Conservation (phyloP, 371 early-diverging fungal genomes). For the Rhizomucor pusillus region DNA sequence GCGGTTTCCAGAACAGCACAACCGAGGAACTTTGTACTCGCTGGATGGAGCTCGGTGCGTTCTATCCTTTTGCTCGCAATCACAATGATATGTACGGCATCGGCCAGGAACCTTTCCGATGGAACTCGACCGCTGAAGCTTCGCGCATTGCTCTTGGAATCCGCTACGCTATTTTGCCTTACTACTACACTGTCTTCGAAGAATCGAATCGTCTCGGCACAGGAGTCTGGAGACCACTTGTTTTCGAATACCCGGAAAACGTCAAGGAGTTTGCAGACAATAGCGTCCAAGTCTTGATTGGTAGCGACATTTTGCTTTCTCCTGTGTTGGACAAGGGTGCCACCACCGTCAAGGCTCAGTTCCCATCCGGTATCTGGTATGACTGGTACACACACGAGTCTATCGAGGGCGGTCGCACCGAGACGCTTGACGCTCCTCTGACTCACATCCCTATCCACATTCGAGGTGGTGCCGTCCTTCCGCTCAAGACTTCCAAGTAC, state of each 20-base stretch:
- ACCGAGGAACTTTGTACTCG: constrained; percentile 60
- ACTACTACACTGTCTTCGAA: constrained; percentile 66
- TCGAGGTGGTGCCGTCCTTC: constrained; percentile 47
- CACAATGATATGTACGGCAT: constrained; percentile 40
- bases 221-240: constrained; percentile 45
- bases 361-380: constrained; percentile 63
- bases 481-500: constrained; percentile 43
- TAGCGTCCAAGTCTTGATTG: constrained; percentile 34
- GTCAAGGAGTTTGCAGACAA: constrained; percentile 16
- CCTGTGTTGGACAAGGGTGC: constrained; percentile 49
- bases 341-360: constrained; percentile 43
- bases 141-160: constrained; percentile 49
- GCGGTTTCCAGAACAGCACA: constrained; percentile 64
- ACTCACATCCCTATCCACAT: constrained; percentile 47
- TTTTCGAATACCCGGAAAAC: constrained; percentile 31
- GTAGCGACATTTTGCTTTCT: constrained; percentile 49
- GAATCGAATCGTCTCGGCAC: constrained; percentile 48
- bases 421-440: constrained; percentile 37
- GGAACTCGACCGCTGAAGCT: constrained; percentile 41
- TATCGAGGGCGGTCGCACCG: constrained; percentile 3
- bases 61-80: constrained; percentile 76
- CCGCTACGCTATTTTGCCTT: constrained; percentile 67
- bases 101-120: constrained; percentile 59
- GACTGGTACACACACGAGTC: constrained; percentile 35
- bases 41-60: constrained; percentile 71